Percentiles rank a stretch among this genome's conserved stretches.
Evolutionary conservation across 2,329 filamentous ascomycete species (phyloP).

Genomic region (Mycosphaerella sp.): DNA sequence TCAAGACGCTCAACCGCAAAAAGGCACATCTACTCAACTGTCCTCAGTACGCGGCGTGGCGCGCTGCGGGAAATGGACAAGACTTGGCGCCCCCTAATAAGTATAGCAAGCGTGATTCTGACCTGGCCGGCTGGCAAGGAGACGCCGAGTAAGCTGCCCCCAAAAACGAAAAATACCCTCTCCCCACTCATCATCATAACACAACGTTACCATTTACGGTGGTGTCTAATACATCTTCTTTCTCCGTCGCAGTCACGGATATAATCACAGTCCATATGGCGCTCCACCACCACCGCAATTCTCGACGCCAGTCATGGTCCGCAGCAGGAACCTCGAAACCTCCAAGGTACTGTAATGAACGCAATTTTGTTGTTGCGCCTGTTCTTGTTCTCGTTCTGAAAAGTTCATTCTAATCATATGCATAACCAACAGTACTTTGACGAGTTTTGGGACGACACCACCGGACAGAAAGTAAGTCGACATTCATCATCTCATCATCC

Average conservation of each 20-base stretch:
- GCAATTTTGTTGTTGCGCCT: not conserved
- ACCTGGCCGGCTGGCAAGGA: conserved; percentile 18
- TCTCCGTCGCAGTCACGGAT: conserved; percentile 6
- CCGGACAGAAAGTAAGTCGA: conserved; percentile 26
- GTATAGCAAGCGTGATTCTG: conserved; percentile 28
- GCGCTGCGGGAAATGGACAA: conserved; percentile 30
- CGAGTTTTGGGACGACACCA: conserved; percentile 30
- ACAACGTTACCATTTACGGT: not conserved
- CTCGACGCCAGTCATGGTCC: conserved; percentile 21
- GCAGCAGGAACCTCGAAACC: conserved; percentile 21
- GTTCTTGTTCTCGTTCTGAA: not conserved
- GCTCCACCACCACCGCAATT: conserved; percentile 3
- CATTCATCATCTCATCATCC: conserved; percentile 1
- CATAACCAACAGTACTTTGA: conserved; percentile 21
- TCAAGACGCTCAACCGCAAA: conserved; percentile 32
- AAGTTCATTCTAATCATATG: not conserved
- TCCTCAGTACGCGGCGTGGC: conserved; percentile 27
- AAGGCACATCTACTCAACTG: conserved; percentile 30
- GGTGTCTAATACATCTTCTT: conserved; percentile 1
- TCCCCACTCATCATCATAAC: not conserved
- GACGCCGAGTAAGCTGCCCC: conserved; percentile 21
- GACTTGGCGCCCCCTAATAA: conserved; percentile 29
- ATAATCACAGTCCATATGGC: conserved; percentile 17
- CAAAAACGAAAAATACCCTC: not conserved
- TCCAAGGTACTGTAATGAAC: conserved; percentile 15